A percentile compares a stretch with the other conserved stretches of the same genome.
These are phyloP conservation scores for Glycine soja DNA, from an alignment of 306 rosid genomes.

Conservation along the genomic window DNA sequence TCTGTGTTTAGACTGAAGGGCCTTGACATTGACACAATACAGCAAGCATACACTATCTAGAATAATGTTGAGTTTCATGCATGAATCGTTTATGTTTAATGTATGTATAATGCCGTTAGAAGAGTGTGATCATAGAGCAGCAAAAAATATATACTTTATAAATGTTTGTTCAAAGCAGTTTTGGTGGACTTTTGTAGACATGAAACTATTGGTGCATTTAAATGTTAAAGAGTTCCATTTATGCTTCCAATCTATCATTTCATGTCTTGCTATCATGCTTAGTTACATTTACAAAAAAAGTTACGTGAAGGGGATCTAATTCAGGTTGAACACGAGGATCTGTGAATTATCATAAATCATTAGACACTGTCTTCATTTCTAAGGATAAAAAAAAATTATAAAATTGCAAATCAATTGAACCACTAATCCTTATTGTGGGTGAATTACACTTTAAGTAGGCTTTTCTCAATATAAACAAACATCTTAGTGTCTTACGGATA, in stretches of 20 bases:
- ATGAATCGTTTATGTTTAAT: neutral
- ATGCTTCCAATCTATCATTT: neutral
- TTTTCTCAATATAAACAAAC: too few relatives aligned
- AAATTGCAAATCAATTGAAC: too few relatives aligned
- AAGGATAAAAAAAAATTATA: too few relatives aligned
- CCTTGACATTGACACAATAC: slow-evolving; percentile 72
- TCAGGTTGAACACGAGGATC: too few relatives aligned
- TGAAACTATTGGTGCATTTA: slow-evolving; percentile 9
- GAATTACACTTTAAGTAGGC: too few relatives aligned
- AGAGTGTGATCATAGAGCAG: slow-evolving; percentile 10
- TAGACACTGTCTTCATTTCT: too few relatives aligned
- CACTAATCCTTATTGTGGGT: too few relatives aligned
- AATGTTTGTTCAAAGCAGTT: slow-evolving; percentile 1
- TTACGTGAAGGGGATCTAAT: too few relatives aligned
- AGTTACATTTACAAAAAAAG: too few relatives aligned
- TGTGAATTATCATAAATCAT: too few relatives aligned
- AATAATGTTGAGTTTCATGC: neutral
- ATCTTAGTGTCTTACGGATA: neutral
- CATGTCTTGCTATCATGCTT: neutral
- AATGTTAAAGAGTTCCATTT: neutral
- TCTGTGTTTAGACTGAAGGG: slow-evolving; percentile 80
- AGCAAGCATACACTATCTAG: slow-evolving; percentile 71
- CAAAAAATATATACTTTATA: neutral
- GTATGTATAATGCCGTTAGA: neutral
- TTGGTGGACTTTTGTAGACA: slow-evolving; percentile 28